phyloP scores from a whole-genome alignment of 805 yeast genomes.

The Pichia paraexigua region DNA sequence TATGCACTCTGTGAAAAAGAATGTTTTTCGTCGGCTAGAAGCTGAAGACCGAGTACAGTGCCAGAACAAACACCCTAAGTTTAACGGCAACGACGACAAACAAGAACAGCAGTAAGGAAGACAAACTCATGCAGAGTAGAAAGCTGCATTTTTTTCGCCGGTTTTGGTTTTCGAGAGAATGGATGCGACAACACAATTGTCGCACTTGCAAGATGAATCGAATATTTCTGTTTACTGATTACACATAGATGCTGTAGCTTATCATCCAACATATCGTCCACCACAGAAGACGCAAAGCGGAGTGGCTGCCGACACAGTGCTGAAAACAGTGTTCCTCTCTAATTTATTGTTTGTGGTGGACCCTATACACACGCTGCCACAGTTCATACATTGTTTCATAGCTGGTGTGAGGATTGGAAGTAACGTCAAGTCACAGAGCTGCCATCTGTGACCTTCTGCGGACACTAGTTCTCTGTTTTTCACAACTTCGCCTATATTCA shows the following conservation, averaged over 20 bases:
- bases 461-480: neutral
- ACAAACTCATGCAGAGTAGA: neutral
- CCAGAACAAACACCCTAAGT: neutral
- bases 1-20: neutral
- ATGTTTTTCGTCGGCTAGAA: neutral
- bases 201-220: neutral
- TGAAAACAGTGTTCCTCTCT: neutral
- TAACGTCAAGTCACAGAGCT: constrained; percentile 11
- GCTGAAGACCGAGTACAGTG: neutral
- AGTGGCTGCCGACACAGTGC: constrained; percentile 3
- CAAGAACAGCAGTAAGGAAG: neutral
- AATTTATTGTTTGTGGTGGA: neutral
- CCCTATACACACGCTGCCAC: constrained; percentile 6
- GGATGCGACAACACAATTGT: neutral
- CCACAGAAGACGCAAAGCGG: constrained; percentile 13
- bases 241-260: neutral
- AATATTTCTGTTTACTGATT: neutral
- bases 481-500: neutral
- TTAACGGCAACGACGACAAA: neutral
- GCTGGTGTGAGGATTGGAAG: constrained; percentile 11
- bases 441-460: constrained; percentile 15
- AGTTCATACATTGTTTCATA: constrained; percentile 8
- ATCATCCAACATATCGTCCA: constrained; percentile 8
- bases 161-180: neutral
- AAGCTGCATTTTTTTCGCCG: neutral